A percentile compares a stretch with the other conserved stretches of the same genome.
phyloP scores from a whole-genome alignment of 768 basidiomycete genomes.

The Russula sp. region DNA sequence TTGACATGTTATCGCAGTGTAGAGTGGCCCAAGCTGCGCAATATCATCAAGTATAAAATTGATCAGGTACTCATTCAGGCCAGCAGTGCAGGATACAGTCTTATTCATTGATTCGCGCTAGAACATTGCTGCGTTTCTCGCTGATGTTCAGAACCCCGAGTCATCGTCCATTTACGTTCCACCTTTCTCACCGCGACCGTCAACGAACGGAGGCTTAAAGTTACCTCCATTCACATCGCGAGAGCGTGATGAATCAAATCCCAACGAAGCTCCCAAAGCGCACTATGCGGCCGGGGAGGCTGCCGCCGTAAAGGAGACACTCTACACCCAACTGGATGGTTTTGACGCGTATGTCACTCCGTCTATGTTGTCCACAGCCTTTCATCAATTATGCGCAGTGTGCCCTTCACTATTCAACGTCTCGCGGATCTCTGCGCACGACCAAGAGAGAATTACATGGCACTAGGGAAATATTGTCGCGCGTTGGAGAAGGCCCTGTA shows the following conservation, averaged over 20 bases:
- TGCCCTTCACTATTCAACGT: conserved; percentile 88
- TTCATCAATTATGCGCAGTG: conserved; percentile 33
- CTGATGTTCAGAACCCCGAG: conserved; percentile 27
- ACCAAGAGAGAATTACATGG: conserved; percentile 66
- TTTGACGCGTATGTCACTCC: conserved; percentile 60
- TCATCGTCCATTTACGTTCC: conserved; percentile 39
- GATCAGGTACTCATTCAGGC: conserved; percentile 43
- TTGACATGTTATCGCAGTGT: conserved; percentile 35
- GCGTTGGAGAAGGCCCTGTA: conserved; percentile 78
- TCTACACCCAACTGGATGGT: conserved; percentile 62
- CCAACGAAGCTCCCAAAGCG: conserved; percentile 49
- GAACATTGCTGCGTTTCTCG: conserved; percentile 33
- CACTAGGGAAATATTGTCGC: conserved; percentile 81
- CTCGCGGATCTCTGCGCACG: conserved; percentile 73
- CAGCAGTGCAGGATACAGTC: not conserved
- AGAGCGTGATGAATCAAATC: conserved; percentile 42
- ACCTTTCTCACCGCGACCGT: conserved; percentile 32
- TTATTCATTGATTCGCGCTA: conserved; percentile 14
- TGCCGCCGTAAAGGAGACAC: conserved; percentile 44
- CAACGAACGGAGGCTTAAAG: conserved; percentile 53
- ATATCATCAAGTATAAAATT: conserved; percentile 68
- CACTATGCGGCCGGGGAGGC: conserved; percentile 61
- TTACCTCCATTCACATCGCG: conserved; percentile 70
- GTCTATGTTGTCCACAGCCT: not conserved
- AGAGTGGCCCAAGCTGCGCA: conserved; percentile 66